Conservation (phyloP, 208 protist species). For the Wallacemonas sp. region DNA sequence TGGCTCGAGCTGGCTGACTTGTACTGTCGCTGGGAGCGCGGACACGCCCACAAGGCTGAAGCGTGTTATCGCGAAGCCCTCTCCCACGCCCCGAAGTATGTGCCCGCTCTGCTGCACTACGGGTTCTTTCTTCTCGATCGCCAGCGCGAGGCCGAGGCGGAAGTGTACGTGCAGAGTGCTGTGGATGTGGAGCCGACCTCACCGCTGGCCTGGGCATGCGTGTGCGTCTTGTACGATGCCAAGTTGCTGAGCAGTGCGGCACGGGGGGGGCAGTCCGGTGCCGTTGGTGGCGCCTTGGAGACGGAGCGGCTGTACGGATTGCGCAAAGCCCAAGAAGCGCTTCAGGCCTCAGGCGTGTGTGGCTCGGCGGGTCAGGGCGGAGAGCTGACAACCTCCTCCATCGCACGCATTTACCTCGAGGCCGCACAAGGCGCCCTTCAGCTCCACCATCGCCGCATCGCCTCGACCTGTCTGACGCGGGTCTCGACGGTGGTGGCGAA, state of each 20-base stretch:
- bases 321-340: slow-evolving; percentile 13
- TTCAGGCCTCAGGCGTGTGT: not conserved
- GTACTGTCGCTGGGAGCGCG: slow-evolving; percentile 59
- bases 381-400: not conserved
- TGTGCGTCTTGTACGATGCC: slow-evolving; percentile 20
- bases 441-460: slow-evolving; percentile 71
- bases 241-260: slow-evolving; percentile 59
- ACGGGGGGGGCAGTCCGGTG: not conserved
- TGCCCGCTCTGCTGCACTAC: slow-evolving; percentile 74
- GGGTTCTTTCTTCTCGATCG: slow-evolving; percentile 78
- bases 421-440: slow-evolving; percentile 58
- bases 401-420: slow-evolving; percentile 23
- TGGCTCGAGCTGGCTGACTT: slow-evolving; percentile 82
- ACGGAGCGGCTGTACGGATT: slow-evolving; percentile 56
- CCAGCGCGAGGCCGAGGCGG: slow-evolving; percentile 78
- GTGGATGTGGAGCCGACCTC: slow-evolving; percentile 47
- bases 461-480: slow-evolving; percentile 68
- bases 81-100: slow-evolving; percentile 52
- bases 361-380: not conserved
- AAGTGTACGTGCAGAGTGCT: slow-evolving; percentile 83
- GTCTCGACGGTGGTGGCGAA: too few species aligned
- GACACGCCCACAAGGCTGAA: slow-evolving; percentile 82
- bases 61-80: slow-evolving; percentile 90
- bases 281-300: slow-evolving; percentile 30
- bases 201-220: slow-evolving; percentile 68